Evolutionary conservation across 768 basidiomycete species (phyloP).

Genomic region (Amanita pseudoporphyria): DNA sequence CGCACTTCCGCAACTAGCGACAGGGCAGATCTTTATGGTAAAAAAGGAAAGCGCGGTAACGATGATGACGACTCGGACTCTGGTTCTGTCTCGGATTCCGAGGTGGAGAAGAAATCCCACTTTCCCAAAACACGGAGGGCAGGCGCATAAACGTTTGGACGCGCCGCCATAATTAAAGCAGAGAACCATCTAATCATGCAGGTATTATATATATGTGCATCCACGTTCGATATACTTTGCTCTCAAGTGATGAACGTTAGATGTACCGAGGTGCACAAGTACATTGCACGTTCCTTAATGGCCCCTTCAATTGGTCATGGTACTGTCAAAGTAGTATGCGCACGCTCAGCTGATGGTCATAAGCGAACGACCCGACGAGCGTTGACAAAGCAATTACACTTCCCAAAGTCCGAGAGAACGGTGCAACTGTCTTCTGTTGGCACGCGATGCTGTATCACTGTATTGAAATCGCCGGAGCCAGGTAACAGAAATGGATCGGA

Average conservation of each 20-base stretch:
- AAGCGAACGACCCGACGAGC: not conserved
- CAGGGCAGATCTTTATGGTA: not conserved
- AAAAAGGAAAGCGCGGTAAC: conserved; percentile 1
- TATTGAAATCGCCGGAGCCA: not conserved
- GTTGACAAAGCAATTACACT: not conserved
- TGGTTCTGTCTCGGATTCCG: conserved; percentile 36
- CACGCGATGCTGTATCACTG: not conserved
- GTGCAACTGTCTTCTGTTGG: not conserved
- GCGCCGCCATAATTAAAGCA: no score
- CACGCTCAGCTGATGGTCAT: not conserved
- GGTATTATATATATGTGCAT: no score
- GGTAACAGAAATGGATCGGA: not conserved
- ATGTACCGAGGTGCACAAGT: no score
- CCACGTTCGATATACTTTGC: not conserved
- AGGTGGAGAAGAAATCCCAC: conserved; percentile 34
- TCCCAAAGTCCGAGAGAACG: not conserved
- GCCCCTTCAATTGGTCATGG: not conserved
- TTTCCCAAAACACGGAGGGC: conserved; percentile 53
- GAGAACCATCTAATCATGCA: no score
- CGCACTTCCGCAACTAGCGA: not conserved
- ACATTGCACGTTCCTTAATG: no score
- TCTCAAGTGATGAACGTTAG: not conserved
- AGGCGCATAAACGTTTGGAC: conserved; percentile 20
- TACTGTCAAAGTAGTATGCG: no score
- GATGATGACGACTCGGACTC: not conserved